Conservation (phyloP, 2,329 filamentous ascomycete genomes). For the Fusarium ambrosium region DNA sequence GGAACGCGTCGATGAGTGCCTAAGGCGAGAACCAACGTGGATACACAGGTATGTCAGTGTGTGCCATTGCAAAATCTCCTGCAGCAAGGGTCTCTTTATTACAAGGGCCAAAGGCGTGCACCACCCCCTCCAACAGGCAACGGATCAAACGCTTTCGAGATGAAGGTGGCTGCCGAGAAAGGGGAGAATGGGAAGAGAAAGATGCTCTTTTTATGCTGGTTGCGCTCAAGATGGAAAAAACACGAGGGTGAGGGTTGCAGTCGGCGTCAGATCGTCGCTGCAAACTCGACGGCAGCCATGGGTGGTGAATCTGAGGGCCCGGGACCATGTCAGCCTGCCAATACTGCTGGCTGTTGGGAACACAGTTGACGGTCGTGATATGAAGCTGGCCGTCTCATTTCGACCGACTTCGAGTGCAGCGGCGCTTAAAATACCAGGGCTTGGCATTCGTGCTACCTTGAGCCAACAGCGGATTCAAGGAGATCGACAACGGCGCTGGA, state of each 20-base stretch:
- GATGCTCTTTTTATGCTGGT: constrained; percentile 2
- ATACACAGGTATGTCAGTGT: constrained; percentile 16
- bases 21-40: constrained; percentile 17
- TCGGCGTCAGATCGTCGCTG: background rate
- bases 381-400: background rate
- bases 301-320: constrained; percentile 5
- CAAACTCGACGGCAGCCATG: background rate
- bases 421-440: background rate
- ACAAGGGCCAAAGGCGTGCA: constrained; percentile 10
- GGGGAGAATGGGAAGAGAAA: background rate
- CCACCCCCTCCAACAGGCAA: constrained; percentile 16
- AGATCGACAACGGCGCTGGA: background rate
- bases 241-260: background rate
- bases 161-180: constrained; percentile 4
- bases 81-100: constrained; percentile 29
- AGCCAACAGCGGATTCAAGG: background rate
- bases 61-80: constrained; percentile 30
- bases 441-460: background rate
- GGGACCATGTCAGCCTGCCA: background rate
- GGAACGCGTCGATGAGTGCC: constrained; percentile 17
- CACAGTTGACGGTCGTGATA: background rate
- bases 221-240: constrained; percentile 3
- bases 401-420: background rate
- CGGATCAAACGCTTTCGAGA: constrained; percentile 15
- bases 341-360: background rate